Evolutionary conservation across 345 rosid genomes (phyloP).

Genomic region (Limnanthes douglasii): DNA sequence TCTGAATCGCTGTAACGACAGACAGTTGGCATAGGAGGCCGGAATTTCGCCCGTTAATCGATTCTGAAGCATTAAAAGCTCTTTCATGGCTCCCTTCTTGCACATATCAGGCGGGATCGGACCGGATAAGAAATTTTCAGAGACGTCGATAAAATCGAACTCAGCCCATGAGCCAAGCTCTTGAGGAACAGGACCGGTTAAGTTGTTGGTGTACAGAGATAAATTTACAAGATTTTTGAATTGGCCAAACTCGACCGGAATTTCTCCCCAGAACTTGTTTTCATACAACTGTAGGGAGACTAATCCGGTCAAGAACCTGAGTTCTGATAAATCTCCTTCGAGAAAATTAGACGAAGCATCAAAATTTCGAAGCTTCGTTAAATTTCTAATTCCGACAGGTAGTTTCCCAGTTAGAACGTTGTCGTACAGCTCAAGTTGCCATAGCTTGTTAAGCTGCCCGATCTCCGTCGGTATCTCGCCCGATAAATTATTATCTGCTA

Average conservation of each 20-base stretch:
- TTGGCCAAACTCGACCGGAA: constrained; percentile 58
- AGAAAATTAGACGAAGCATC: constrained; percentile 51
- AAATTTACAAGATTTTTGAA: constrained; percentile 48
- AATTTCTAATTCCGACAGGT: constrained; percentile 51
- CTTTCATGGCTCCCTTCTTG: constrained; percentile 52
- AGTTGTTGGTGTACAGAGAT: constrained; percentile 48
- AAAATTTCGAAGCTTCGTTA: constrained; percentile 35
- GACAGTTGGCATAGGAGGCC: constrained; percentile 40
- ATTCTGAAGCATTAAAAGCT: constrained; percentile 58
- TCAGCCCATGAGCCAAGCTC: constrained; percentile 59
- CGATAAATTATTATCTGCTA: constrained; percentile 23
- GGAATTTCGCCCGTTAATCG: constrained; percentile 69
- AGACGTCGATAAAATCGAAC: constrained; percentile 63
- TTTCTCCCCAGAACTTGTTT: constrained; percentile 47
- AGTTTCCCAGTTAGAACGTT: constrained; percentile 48
- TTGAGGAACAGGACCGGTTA: constrained; percentile 61
- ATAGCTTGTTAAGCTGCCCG: constrained; percentile 36
- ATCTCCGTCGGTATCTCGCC: constrained; percentile 57
- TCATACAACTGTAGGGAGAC: constrained; percentile 42
- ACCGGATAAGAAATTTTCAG: constrained; percentile 64
- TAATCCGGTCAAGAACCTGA: constrained; percentile 35
- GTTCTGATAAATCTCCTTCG: constrained; percentile 49
- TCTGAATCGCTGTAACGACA: constrained; percentile 45
- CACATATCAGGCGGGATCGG: constrained; percentile 86
- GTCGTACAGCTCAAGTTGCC: constrained; percentile 56